A percentile compares a stretch with the other conserved stretches of the same genome.
phyloP scores from a whole-genome alignment of 768 basidiomycete species.

The Dacryopinax primogenitus region DNA sequence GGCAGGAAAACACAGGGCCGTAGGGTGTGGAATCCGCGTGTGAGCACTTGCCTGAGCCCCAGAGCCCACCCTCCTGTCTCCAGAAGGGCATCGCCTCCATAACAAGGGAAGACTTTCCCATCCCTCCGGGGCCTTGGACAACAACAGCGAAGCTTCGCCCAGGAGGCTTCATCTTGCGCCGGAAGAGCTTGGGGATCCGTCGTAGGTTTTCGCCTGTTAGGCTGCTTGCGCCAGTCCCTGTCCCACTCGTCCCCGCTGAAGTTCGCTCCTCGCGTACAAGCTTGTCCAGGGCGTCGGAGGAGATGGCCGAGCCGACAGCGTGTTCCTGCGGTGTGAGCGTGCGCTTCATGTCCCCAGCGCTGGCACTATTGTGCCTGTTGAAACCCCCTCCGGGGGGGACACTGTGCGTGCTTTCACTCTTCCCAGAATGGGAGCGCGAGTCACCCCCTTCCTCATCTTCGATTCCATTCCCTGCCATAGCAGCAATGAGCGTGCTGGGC shows the following conservation, averaged over 20 bases:
- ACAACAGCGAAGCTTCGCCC: constrained; percentile 27
- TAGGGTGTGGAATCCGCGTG: constrained; percentile 54
- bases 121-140: constrained; percentile 23
- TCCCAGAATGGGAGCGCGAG: neutral
- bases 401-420: neutral
- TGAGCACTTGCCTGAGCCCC: constrained; percentile 68
- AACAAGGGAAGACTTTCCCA: constrained; percentile 66
- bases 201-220: neutral
- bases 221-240: neutral
- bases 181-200: neutral
- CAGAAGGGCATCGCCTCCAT: constrained; percentile 45
- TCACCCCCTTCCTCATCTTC: neutral
- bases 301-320: neutral
- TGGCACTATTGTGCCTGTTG: too few relatives aligned
- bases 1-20: constrained; percentile 50
- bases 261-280: neutral
- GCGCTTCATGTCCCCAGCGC: neutral
- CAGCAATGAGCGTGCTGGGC: neutral
- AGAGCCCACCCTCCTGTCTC: constrained; percentile 34
- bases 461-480: neutral
- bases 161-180: neutral
- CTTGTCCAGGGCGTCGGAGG: neutral
- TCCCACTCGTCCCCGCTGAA: neutral
- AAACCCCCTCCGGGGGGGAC: neutral
- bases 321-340: neutral